phyloP scores from a whole-genome alignment of 164 flowering plant genomes.

The Dillenia suffruticosa region DNA sequence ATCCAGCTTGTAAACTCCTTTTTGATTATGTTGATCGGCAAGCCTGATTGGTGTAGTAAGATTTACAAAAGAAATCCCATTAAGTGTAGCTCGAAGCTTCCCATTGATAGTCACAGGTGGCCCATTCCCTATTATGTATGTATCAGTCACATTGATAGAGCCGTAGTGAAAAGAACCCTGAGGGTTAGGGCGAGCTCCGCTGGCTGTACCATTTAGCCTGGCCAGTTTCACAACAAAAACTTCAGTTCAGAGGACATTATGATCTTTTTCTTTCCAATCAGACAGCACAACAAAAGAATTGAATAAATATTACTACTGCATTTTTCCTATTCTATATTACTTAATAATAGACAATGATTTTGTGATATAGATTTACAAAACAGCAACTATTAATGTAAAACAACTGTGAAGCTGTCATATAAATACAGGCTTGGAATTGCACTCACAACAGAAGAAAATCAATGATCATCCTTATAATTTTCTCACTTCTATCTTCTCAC shows the following conservation, averaged over 20 bases:
- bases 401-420: no score
- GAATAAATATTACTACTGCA: background rate
- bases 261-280: no score
- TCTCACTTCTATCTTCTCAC: no score
- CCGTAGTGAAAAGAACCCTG: constrained; percentile 84
- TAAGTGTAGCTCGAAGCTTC: constrained; percentile 39
- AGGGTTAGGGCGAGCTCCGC: constrained; percentile 89
- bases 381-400: background rate
- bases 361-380: background rate
- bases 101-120: constrained; percentile 45
- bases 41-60: constrained; percentile 63
- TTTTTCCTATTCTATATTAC: background rate
- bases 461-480: no score
- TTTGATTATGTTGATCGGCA: constrained; percentile 48
- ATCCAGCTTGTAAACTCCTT: constrained; percentile 63
- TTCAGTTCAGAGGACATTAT: background rate
- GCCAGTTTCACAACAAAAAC: background rate
- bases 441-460: no score
- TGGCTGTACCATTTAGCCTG: constrained; percentile 62
- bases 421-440: no score
- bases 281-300: no score
- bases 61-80: constrained; percentile 60
- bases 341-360: background rate
- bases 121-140: constrained; percentile 36
- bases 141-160: constrained; percentile 50